Percentiles rank a stretch among this genome's conserved stretches.
Conservation (phyloP, 352 stramenopile species). For the Peronosclerospora sorghi region DNA sequence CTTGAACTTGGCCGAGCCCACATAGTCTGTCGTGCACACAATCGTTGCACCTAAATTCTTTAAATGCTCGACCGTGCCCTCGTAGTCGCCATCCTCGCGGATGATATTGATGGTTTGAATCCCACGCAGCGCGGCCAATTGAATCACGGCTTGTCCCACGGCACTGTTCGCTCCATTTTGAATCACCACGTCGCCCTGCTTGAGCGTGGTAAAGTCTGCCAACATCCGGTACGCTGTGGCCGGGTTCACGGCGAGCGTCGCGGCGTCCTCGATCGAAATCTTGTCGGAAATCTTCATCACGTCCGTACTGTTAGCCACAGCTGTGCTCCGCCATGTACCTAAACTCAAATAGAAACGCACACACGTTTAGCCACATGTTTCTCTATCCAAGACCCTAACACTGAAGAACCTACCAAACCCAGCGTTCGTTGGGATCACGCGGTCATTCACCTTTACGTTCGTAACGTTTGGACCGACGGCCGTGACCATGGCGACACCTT, state of each 20-base stretch:
- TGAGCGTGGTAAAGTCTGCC: slow-evolving; percentile 69
- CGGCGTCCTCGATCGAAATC: slow-evolving; percentile 79
- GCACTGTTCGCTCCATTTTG: slow-evolving; percentile 86
- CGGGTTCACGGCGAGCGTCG: slow-evolving; percentile 74
- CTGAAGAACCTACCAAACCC: slow-evolving; percentile 33
- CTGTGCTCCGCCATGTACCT: slow-evolving; percentile 68
- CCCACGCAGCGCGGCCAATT: slow-evolving; percentile 75
- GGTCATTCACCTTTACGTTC: slow-evolving; percentile 81
- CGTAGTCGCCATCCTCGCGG: slow-evolving; percentile 72
- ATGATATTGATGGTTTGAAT: slow-evolving; percentile 89
- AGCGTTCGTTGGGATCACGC: slow-evolving; percentile 59
- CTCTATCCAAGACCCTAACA: background rate
- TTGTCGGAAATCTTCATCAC: slow-evolving; percentile 72
- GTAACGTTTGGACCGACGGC: slow-evolving; percentile 70
- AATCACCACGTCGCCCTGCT: slow-evolving; percentile 78
- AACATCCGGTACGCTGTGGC: slow-evolving; percentile 81
- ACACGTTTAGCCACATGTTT: slow-evolving; percentile 1
- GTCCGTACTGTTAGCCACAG: slow-evolving; percentile 46
- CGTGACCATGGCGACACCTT: slow-evolving; percentile 78
- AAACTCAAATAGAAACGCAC: background rate
- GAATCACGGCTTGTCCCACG: slow-evolving; percentile 82
- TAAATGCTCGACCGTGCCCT: slow-evolving; percentile 58
- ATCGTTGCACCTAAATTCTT: slow-evolving; percentile 71
- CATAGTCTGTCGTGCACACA: slow-evolving; percentile 63
- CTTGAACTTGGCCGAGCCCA: slow-evolving; percentile 75